Evolutionary conservation across 495 filamentous ascomycete genomes (phyloP), one percentile per base, ranked within the genome.

Genomic region (Lentithecium fluviatile): DNA sequence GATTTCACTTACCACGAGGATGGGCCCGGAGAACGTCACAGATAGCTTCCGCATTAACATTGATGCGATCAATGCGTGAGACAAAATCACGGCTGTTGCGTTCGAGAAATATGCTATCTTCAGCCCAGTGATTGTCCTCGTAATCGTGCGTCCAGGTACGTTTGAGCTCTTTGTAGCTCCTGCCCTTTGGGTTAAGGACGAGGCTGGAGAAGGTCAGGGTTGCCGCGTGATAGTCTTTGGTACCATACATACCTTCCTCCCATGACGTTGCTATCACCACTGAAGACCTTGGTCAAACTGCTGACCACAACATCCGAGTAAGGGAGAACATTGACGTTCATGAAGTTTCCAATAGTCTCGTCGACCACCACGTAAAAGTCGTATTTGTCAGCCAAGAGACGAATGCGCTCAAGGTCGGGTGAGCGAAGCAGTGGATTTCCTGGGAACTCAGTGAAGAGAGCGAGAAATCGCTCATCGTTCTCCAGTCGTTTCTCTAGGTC

Each of bases 201-300:
- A 85, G 80, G 70, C 90, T 86, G 48, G 25, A 25, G 13, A 6
- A 11, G 70, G 26, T 76, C 61, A 51, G 47, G 10, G 29, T 32
- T 32, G 3, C 29, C 26, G 45, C 13, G 45, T 8, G 54, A 3
- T 40, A 50, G 15, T 2, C 0, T 25, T 26, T 26, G 23, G 32
- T 36, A 32, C 29, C 48, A 29, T 23, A 62, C 72, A 47, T 57
- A 82, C 79, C 79, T 86, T 54, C 94, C 94, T 62, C 91, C 94
- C 94, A 97, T 97, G 52, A 98, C 94, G 74, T 98, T 97, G 72
- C 89, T 90, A 72, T 96, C 93, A 26, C 94, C 94, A 56, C 90
- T 95, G 74, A 98, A 98, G 48, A 97, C 86, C 74, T 98, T 98
- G 3, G 94, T 97, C 53, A 98, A 79, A 66, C 90, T 95, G 77